Evolutionary conservation across 768 basidiomycete species (phyloP), one percentile per base, ranked within the genome.

Genomic region (Cystobasidium tubakii): DNA sequence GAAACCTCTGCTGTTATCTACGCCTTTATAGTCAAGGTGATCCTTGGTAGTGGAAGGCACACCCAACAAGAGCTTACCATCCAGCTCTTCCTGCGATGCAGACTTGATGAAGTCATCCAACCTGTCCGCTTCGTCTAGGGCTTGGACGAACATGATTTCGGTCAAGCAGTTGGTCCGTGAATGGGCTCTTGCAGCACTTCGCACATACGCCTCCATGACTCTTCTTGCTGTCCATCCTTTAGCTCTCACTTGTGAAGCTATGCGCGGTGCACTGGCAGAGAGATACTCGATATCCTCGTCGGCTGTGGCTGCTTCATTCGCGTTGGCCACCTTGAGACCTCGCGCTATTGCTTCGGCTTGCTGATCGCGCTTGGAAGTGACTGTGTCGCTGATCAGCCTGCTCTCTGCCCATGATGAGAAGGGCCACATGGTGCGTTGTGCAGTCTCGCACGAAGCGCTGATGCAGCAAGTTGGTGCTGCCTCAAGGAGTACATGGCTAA

Each of bases 1-100:
- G 50, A 77, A 75, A 12, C 79, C 79, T 43, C 78, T 73, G 19
- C 75, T 77, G 12, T 65, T 33, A 55, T 79, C 77, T 55, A 62
- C n/a, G 12, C 66, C 71, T 1, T 33, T 25, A 69, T 77, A 55
- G 44, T 76, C 64, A 23, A 78, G 34, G 31, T 77, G 77, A 43
- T 79, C 78, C 34, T 79, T 79, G 62, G 78, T 33, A 17, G 57
- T 46, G 43, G 76, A 53, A 36, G 78, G 78, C 31, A 66, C 44
- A 19, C 44, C 43, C 12, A 63, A 23, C 25, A 53, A 39, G 46
- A 25, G 53, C n/a, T 15, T 9, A 1, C 1, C n/a, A 0, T 13
- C 4, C 23, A 66, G 21, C 34, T 10, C 25, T 21, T 17, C 1
- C 4, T 25, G 27, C 19, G 23, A 23, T 6, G 72, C 75, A 57